phyloP scores from a whole-genome alignment of 2,329 filamentous ascomycete genomes.

The Amphichorda felina region DNA sequence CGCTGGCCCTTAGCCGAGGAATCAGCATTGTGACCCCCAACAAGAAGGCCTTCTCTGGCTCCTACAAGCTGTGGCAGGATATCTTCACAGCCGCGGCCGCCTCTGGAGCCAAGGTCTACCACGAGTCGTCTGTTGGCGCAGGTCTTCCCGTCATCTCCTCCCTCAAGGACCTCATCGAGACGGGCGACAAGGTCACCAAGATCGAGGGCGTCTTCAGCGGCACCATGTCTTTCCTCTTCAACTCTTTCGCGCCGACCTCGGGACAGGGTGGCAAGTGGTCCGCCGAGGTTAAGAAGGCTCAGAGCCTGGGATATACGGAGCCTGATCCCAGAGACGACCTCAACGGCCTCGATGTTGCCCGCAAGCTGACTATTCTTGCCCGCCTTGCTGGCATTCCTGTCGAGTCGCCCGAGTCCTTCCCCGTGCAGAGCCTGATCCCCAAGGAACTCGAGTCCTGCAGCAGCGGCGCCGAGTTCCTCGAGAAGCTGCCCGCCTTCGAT shows the following conservation, averaged over 20 bases:
- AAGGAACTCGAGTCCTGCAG: conserved; percentile 66
- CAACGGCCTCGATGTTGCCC: conserved; percentile 82
- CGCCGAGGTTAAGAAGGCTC: conserved; percentile 82
- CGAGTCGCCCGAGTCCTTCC: conserved; percentile 77
- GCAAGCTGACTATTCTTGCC: conserved; percentile 91
- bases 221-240: conserved; percentile 97
- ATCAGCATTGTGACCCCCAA: conserved; percentile 93
- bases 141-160: conserved; percentile 90
- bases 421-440: conserved; percentile 87
- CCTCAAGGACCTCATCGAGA: conserved; percentile 85
- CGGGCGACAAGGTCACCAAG: conserved; percentile 80
- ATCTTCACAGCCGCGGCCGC: conserved; percentile 67
- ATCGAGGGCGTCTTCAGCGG: conserved; percentile 97
- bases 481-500: conserved; percentile 71
- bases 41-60: conserved; percentile 93
- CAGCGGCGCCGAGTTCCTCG: conserved; percentile 78
- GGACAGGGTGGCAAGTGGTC: conserved; percentile 74
- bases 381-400: conserved; percentile 73
- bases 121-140: conserved; percentile 89
- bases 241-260: conserved; percentile 79
- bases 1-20: conserved; percentile 65
- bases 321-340: conserved; percentile 79
- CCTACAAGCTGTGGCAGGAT: conserved; percentile 69
- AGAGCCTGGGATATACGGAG: conserved; percentile 86
- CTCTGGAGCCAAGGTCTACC: conserved; percentile 74